These are phyloP conservation scores for Solanum pinnatisectum DNA, from an alignment of 257 asterid species.

Conservation along the genomic window DNA sequence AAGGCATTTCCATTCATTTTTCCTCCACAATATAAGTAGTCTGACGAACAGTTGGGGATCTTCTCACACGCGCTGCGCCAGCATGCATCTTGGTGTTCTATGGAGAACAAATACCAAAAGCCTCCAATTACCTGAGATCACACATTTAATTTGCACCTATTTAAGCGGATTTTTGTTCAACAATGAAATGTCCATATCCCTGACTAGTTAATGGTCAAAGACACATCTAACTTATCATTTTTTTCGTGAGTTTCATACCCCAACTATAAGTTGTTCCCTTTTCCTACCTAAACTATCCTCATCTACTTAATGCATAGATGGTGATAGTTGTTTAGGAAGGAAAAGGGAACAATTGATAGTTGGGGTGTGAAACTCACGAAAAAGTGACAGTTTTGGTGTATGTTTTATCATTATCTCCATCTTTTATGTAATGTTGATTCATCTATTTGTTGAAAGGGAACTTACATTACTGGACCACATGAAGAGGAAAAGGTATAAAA, in stretches of 20 bases:
- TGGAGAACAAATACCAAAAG: slow-evolving; percentile 49
- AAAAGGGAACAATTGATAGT: not conserved
- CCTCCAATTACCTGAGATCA: slow-evolving; percentile 35
- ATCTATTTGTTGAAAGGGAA: not conserved
- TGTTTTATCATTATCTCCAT: not conserved
- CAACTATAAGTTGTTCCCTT: not conserved
- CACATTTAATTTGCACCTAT: not conserved
- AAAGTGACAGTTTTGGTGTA: fast-evolving
- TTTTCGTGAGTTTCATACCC: not conserved
- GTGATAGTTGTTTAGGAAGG: not conserved
- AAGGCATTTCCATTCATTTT: not conserved
- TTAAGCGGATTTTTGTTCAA: not conserved
- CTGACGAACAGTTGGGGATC: not conserved
- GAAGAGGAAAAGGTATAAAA: slow-evolving; percentile 44
- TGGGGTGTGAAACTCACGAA: not conserved
- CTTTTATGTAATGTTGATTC: not conserved
- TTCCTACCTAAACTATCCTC: not conserved
- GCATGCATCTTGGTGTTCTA: slow-evolving; percentile 45
- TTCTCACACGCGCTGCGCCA: slow-evolving; percentile 33
- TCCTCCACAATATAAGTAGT: slow-evolving; percentile 26
- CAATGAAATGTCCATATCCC: not conserved
- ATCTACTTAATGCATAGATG: not conserved
- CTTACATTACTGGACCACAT: slow-evolving; percentile 62
- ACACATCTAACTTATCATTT: not conserved
- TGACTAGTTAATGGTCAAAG: not conserved